Conservation (phyloP, 129 eudicot species). For the Calendula officinalis region DNA sequence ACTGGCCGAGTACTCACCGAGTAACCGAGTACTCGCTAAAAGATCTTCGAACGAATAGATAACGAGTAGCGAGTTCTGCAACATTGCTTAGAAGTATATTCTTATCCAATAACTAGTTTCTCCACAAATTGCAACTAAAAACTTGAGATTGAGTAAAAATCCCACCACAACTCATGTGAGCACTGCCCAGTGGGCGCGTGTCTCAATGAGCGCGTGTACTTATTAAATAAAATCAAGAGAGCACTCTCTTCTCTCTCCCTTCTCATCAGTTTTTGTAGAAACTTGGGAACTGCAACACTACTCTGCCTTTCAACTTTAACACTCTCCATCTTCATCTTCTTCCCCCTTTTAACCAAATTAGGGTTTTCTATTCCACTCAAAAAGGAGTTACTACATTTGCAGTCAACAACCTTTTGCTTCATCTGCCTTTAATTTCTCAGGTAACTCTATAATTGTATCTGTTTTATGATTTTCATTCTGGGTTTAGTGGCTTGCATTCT, state of each 20-base stretch:
- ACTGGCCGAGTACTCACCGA: no score
- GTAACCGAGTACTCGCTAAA: no score
- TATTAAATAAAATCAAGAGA: neutral
- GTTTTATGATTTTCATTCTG: neutral
- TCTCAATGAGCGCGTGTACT: constrained; percentile 13
- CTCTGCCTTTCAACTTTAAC: constrained; percentile 6
- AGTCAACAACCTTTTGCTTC: constrained; percentile 8
- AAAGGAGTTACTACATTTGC: constrained; percentile 19
- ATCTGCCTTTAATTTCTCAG: constrained; percentile 10
- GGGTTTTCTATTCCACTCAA: constrained; percentile 17
- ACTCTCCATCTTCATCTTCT: constrained; percentile 18
- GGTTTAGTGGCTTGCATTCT: constrained; percentile 7
- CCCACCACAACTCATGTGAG: constrained; percentile 39
- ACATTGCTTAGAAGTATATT: no score
- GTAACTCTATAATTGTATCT: neutral
- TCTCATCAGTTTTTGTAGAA: constrained; percentile 14
- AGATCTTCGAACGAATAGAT: no score
- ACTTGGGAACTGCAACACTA: constrained; percentile 34
- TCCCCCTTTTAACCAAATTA: constrained; percentile 3
- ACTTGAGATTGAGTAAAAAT: constrained; percentile 9
- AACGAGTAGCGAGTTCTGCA: no score
- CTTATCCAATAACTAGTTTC: neutral
- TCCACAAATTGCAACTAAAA: neutral
- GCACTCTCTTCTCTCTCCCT: neutral
- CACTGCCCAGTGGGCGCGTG: constrained; percentile 32